Conservation (phyloP, 768 basidiomycete genomes). For the Tephrocybe sp. region DNA sequence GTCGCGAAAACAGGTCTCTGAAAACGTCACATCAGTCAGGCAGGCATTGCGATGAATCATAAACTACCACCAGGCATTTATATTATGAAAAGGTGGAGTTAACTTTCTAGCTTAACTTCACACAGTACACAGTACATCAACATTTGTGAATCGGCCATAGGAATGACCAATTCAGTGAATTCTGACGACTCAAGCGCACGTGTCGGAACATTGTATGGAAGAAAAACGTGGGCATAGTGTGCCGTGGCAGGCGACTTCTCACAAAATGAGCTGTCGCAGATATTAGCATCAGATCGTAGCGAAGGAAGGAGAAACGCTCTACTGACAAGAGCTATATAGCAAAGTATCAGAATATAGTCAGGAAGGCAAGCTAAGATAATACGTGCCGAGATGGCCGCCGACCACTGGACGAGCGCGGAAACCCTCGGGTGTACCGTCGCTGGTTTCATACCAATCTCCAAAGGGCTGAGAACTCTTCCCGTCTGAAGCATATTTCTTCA, state of each 20-base stretch:
- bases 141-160: too few species aligned
- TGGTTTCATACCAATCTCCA: conserved; percentile 59
- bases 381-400: conserved; percentile 52
- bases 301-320: neutral
- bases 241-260: neutral
- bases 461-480: conserved; percentile 41
- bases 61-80: too few species aligned
- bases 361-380: neutral
- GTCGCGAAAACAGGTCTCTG: too few species aligned
- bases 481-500: conserved; percentile 50
- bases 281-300: conserved; percentile 1
- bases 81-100: too few species aligned
- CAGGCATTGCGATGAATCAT: too few species aligned
- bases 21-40: too few species aligned
- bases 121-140: too few species aligned
- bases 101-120: too few species aligned
- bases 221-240: neutral
- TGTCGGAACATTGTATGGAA: too few species aligned
- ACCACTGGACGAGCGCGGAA: conserved; percentile 64
- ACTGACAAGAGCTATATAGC: conserved; percentile 9
- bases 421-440: conserved; percentile 44
- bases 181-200: too few species aligned
- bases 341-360: neutral
- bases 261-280: conserved; percentile 5
- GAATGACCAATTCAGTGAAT: too few species aligned